These are phyloP conservation scores for Marasmius fiardii DNA, from an alignment of 1,284 basidiomycete species.

Conservation along the genomic window DNA sequence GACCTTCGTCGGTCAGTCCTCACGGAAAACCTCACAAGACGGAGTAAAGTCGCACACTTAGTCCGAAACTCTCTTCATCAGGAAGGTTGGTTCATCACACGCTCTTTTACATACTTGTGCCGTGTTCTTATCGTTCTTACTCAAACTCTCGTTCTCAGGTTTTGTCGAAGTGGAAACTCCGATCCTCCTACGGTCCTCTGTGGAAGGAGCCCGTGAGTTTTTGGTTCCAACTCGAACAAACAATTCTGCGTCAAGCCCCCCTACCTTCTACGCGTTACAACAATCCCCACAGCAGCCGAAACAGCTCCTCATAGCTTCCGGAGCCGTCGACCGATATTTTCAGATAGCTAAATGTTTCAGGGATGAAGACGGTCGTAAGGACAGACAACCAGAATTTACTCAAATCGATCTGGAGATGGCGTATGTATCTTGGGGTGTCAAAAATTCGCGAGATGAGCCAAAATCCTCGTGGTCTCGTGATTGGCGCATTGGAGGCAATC, in stretches of 20 bases:
- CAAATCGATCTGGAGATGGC: constrained; percentile 97
- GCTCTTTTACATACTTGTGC: constrained; percentile 7
- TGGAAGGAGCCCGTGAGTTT: constrained; percentile 94
- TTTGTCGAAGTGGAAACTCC: constrained; percentile 95
- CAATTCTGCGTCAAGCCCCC: constrained; percentile 26
- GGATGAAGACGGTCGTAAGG: constrained; percentile 92
- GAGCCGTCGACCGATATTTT: constrained; percentile 87
- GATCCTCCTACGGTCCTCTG: constrained; percentile 87
- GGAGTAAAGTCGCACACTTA: constrained; percentile 78
- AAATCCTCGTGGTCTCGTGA: constrained; percentile 23
- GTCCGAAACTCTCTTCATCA: constrained; percentile 74
- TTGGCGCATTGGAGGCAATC: constrained; percentile 84
- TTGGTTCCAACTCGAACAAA: constrained; percentile 81
- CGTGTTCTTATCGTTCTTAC: constrained; percentile 29
- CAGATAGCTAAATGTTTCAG: constrained; percentile 94
- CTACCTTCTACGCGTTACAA: constrained; percentile 86
- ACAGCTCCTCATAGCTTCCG: constrained; percentile 89
- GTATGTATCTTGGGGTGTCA: constrained; percentile 78
- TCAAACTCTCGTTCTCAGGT: constrained; percentile 44
- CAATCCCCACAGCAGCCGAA: constrained; percentile 97
- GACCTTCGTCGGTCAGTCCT: constrained; percentile 80
- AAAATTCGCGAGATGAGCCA: constrained; percentile 11
- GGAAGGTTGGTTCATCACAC: constrained; percentile 45
- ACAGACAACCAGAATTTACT: constrained; percentile 95
- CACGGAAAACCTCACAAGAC: constrained; percentile 74